Conservation (phyloP, 2,329 filamentous ascomycete genomes). For the Ophiognomonia clavigignenti-juglandacearum region DNA sequence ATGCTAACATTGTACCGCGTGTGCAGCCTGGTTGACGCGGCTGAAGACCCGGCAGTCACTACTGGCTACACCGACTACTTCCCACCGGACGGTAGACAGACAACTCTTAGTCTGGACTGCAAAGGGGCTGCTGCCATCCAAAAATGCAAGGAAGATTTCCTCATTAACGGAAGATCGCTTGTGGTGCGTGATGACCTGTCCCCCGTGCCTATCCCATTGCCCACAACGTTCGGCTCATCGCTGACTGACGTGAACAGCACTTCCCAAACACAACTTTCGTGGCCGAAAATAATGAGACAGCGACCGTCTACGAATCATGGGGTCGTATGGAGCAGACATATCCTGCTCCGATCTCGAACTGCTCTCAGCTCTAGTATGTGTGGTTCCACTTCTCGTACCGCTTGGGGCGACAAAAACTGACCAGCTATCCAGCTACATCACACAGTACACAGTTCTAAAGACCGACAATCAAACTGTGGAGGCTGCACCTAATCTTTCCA, state of each 20-base stretch:
- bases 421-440: slow-evolving; percentile 15
- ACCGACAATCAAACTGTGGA: slow-evolving; percentile 4
- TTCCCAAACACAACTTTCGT: slow-evolving; percentile 15
- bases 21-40: slow-evolving; percentile 9
- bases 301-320: slow-evolving; percentile 12
- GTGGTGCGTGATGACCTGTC: slow-evolving; percentile 7
- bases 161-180: slow-evolving; percentile 9
- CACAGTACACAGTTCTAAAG: slow-evolving; percentile 14
- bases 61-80: slow-evolving; percentile 14
- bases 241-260: neutral
- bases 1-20: neutral
- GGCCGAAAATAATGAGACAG: slow-evolving; percentile 6
- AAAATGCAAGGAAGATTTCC: slow-evolving; percentile 12
- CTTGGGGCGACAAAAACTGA: too few species aligned
- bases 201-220: too few species aligned
- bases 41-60: slow-evolving; percentile 10
- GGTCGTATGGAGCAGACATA: slow-evolving; percentile 14
- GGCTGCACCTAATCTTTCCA: slow-evolving; percentile 7
- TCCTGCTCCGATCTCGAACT: slow-evolving; percentile 8
- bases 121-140: slow-evolving; percentile 9
- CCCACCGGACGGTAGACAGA: slow-evolving; percentile 11
- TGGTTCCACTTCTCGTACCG: neutral
- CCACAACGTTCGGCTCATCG: too few species aligned
- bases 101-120: slow-evolving; percentile 8
- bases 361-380: slow-evolving; percentile 14